Conservation (phyloP, 1,284 basidiomycete genomes). For the Irpex lacteus region DNA sequence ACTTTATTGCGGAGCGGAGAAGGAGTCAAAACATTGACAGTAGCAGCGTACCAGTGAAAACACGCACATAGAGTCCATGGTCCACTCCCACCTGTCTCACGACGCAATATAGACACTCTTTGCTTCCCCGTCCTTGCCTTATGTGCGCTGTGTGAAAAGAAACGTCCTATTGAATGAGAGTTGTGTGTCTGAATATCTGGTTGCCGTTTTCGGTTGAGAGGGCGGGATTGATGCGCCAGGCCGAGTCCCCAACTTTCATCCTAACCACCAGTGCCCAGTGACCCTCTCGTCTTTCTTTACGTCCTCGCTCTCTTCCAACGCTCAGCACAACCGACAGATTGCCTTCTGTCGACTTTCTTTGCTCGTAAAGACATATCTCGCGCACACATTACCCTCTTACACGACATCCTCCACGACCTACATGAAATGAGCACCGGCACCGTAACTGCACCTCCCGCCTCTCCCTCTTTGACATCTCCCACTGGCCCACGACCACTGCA, state of each 20-base stretch:
- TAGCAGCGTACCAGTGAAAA: not conserved
- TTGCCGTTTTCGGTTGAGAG: not conserved
- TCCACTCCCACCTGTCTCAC: not conserved
- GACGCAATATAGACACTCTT: not conserved
- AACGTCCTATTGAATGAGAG: not conserved
- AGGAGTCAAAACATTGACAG: constrained; percentile 41
- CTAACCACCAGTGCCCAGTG: not conserved
- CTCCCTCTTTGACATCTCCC: constrained; percentile 9
- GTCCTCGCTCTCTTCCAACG: not conserved
- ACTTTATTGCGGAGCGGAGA: constrained; percentile 80
- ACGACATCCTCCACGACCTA: not conserved
- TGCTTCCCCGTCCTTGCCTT: not conserved
- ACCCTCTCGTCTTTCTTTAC: not conserved
- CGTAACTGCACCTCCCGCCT: not conserved
- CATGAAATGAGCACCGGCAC: constrained; percentile 4
- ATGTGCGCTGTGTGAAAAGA: not conserved
- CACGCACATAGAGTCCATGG: not conserved
- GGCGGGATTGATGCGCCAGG: not conserved
- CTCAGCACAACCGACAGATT: not conserved
- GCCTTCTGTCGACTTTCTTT: not conserved
- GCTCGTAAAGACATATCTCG: not conserved
- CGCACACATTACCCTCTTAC: not conserved
- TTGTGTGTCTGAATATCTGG: not conserved
- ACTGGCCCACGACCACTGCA: constrained; percentile 26
- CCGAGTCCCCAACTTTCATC: not conserved